Evolutionary conservation across 768 basidiomycete species (phyloP), one percentile per base, ranked within the genome.

Genomic region (Polyporus arcularius): DNA sequence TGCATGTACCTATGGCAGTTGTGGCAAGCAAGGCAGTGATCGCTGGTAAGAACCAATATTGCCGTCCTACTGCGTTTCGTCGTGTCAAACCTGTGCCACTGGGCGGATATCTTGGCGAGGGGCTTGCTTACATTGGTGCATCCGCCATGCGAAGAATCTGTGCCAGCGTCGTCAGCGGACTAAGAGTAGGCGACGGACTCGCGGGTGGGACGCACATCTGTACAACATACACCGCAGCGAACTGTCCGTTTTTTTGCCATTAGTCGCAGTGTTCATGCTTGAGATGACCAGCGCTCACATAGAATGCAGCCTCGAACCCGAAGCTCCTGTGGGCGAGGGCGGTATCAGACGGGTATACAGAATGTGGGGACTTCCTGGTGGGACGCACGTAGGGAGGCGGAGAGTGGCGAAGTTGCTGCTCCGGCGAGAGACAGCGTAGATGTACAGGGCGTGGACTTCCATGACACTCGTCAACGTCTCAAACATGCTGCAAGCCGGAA

Each of bases 221-320:
- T n/a, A 56, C 62, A 48, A 54, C 48, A 41, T 51, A 59, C 4
- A 63, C 55, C 0, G 58, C 53, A 5, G 62, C 57, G 14, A 55
- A 59, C 62, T 63, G 35, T 26, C 14, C 2, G 15, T 16, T 21
- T 16, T 6, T 31, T 16, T n/a, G 14, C n/a, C 8, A 11, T 26
- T 28, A 18, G 9, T 48, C 2, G 14, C 10, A 7, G 1, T 4
- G 3, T 15, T 9, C 38, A 35, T 26, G 18, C n/a, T 5, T 11
- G 26, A 26, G 4, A n/a, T 5, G 32, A 38, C 26, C 5, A 4
- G 4, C 8, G 39, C 57, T 54, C 52, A 63, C 62, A 5, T 57
- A 58, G 47, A 63, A 63, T n/a, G 62, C 57, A 18, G 49, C 57
- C 28, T 63, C 62, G 11, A 58, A 43, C 43, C 41, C 26, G 2